Evolutionary conservation across 305 asterid genomes (phyloP).

Genomic region (Petunia hybrid): DNA sequence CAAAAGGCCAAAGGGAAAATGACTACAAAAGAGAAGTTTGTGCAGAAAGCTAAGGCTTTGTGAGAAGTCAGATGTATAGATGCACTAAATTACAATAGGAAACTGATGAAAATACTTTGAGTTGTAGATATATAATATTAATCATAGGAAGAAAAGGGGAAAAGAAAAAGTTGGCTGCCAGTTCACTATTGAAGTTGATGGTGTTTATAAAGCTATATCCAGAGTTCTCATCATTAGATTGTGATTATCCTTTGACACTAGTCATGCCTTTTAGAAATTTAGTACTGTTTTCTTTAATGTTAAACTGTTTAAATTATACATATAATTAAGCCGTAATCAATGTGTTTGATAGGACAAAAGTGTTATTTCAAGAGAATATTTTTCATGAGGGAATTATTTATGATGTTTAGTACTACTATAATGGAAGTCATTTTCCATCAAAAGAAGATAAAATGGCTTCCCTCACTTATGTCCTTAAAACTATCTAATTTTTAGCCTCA

Average conservation of each 20-base stretch:
- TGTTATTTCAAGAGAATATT: too few relatives aligned
- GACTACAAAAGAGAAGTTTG: slow-evolving; percentile 15
- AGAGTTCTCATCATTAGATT: slow-evolving; percentile 17
- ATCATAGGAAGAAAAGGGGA: slow-evolving; percentile 4
- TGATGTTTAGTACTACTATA: too few relatives aligned
- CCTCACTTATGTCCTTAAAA: too few relatives aligned
- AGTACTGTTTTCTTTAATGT: neutral
- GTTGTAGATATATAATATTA: neutral
- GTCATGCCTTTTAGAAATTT: neutral
- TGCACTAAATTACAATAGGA: slow-evolving; percentile 12
- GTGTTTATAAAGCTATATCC: slow-evolving; percentile 4
- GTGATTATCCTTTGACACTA: slow-evolving; percentile 25
- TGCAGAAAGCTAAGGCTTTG: neutral
- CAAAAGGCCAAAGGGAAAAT: slow-evolving; percentile 12
- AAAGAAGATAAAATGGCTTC: too few relatives aligned
- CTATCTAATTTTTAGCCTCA: too few relatives aligned
- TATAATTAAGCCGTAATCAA: too few relatives aligned
- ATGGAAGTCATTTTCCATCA: too few relatives aligned
- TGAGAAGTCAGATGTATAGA: neutral
- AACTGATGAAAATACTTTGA: neutral
- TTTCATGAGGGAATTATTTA: too few relatives aligned
- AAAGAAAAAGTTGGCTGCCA: neutral
- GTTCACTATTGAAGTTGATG: neutral
- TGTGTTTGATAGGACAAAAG: too few relatives aligned
- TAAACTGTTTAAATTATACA: neutral